Evolutionary conservation across 1,139 yeast genomes (phyloP), one percentile per base, ranked within the genome.

Genomic region (Arxiozyma telluris): DNA sequence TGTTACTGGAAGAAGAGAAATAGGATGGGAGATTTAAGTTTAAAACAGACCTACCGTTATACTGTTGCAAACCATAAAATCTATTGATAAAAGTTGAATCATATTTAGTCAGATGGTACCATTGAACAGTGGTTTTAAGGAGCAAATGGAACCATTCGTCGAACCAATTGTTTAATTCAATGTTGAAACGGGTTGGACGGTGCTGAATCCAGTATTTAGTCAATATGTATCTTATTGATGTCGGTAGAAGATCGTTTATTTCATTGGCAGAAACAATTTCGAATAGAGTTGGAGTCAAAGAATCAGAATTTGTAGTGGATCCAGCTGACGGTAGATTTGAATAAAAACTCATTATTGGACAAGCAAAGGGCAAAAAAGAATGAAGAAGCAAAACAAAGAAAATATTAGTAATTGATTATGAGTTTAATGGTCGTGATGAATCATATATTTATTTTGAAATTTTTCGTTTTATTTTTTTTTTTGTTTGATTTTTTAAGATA

Each of bases 21-120:
- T 21, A 11, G 2, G 34, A 20, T 21, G 49, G 4, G 17, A 38
- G 20, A 34, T 18, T 65, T 23, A 66, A 61, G 11, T 65, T 58
- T 21, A 66, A 55, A 8, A 64, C 62, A 25, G 64, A 60, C 43
- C 64, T 65, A 46, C 77, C 69, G 3, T 77, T 61, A 53, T 81
- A 81, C 52, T 96, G 73, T 66, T 90, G 89, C 61, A 93, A 71
- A 1, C 97, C 98, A 65, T 93, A 91, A 66, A 91, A 93, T 67
- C 87, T 87, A 67, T 91, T 98, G 0, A 96, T 88, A 62, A 93
- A 89, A 1, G 94, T 81, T 0, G 96, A 83, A 63, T 87, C 91
- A 89, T 95, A 87, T 54, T 77, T 76, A 53, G 74, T 78, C 51
- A 91, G 68, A 62, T 85, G 88, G 61, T 80, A 78, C 76, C 83